Base-by-base conservation (phyloP, 1,284 basidiomycete genomes). In the Phellinidium pouzarii region DNA sequence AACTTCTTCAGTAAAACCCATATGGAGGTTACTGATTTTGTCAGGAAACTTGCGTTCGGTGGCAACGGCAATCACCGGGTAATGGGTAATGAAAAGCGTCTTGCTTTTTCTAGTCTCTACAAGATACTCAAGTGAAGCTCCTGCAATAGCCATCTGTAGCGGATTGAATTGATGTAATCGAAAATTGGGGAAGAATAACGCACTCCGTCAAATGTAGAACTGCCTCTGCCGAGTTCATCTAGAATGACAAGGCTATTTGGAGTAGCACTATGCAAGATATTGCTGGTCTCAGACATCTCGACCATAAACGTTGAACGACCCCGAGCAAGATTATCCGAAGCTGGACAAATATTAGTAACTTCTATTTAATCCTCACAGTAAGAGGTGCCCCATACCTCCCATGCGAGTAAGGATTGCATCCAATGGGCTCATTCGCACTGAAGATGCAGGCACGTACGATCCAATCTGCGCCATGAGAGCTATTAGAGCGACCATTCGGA, bases 291-390 rank as follows among this genome's bases (percentile, higher is more conserved):
- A 6, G 84, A 77, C 72, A 98, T 86, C 69, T 99, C 95, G 0
- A 96, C 89, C 92, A 96, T 94, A 63, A 94, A 95, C 0, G 94
- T 97, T 1, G 89, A 92, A 20, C 91, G 82, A 0, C 91, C 91
- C 31, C 85, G 75, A 1, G 83, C 79, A 29, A 97, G 68, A 58
- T 94, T 89, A 64, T 97, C 94, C 4, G 83, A 86, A 0, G 94
- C 94, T 88, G 54, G n/a, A 34, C 40, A 51, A 23, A 56, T 44
- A 36, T 42, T 26, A 52, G 52, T 44, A 47, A 46, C 20, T 40
- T 42, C 44, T 12, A 41, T 17, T 14, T 17, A 41, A 52, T 19
- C 49, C 20, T 23, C 23, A n/a, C n/a, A n/a, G n/a, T 37, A 48
- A 58, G 38, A 17, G n/a, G 43, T 27, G 20, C 45, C 17, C 61